A percentile compares a stretch with the other conserved stretches of the same genome.
Evolutionary conservation across 139 green algal genomes (phyloP).

Genomic region (Dunaliella primolecta): DNA sequence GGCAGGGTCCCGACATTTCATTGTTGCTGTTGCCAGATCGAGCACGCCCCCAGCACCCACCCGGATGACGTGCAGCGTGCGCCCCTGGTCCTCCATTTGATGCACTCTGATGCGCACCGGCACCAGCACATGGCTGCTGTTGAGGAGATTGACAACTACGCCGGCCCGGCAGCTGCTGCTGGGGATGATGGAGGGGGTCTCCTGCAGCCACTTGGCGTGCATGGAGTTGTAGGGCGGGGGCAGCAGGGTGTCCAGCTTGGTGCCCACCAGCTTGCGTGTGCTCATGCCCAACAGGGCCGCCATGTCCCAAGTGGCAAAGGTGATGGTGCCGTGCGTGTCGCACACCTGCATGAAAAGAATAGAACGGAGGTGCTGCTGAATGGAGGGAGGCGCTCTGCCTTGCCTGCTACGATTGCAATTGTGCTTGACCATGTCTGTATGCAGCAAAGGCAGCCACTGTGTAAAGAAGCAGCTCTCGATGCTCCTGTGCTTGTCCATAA

Average conservation of each 20-base stretch:
- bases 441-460: too few species aligned
- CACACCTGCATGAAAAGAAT: constrained; percentile 9
- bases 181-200: not conserved
- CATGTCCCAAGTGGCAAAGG: constrained; percentile 23
- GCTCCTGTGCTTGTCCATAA: too few species aligned
- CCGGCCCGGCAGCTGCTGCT: constrained; percentile 32
- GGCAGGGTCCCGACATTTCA: too few species aligned
- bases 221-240: constrained; percentile 36
- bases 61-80: constrained; percentile 31
- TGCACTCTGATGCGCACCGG: constrained; percentile 30
- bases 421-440: too few species aligned
- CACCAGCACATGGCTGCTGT: constrained; percentile 15
- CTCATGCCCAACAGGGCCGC: constrained; percentile 22
- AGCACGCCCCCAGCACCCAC: too few species aligned
- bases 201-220: constrained; percentile 39
- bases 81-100: constrained; percentile 17
- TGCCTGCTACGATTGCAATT: too few species aligned
- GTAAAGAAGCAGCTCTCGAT: too few species aligned
- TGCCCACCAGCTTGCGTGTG: constrained; percentile 7
- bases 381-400: too few species aligned
- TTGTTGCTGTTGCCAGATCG: too few species aligned
- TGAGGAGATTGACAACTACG: constrained; percentile 37
- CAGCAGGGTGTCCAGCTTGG: constrained; percentile 34
- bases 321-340: constrained; percentile 10
- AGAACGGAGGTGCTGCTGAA: constrained; percentile 8